Evolutionary conservation across 192 early-diverging fungal genomes (phyloP), one percentile per base, ranked within the genome.

Genomic region (Coemansia sp.): DNA sequence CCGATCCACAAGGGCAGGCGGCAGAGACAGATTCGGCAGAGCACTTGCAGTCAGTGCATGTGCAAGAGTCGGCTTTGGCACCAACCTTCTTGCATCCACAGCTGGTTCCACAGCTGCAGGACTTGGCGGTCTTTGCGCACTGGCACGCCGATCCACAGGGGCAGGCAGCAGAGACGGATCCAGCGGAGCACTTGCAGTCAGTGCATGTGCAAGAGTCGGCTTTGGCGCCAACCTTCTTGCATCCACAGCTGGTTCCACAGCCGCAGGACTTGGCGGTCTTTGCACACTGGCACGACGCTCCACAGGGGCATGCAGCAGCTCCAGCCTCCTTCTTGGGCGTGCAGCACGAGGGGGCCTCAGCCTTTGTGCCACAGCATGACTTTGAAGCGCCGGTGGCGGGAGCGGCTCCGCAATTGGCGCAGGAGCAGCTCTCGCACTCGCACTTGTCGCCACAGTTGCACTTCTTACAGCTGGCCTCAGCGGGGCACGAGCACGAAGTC

Each of bases 371-470:
- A 44, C 59, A 61, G 59, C 59, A 61, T 24, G 59, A 61, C 48
- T 48, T 52, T 9, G 43, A 36, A 12, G 35, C 59, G 19, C 52
- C 36, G 8, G 15, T 12, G 37, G 39, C 39, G 9, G 52, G 9
- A 26, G 29, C 22, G 42, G 42, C 21, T 43, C 42, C 42, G 19
- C 53, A 56, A 2, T 24, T 56, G 29, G 39, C 21, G 42, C 62
- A 65, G 32, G 66, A 68, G 58, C 53, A 54, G 19, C 33, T 41
- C 32, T 12, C 63, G 43, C 68, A 70, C 42, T 70, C 37, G 63
- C 73, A 76, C 53, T 42, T 59, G 53, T 38, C 63, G 11, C 46
- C 57, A 41, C 71, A 73, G 50, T 52, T 55, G 71, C 71, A 74
- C 18, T 55, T 40, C 24, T 59, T 65, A 58, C 69, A 65, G 69